These are phyloP conservation scores for Coniochaeta ligniaria DNA, from an alignment of 2,329 filamentous ascomycete genomes.

Conservation along the genomic window DNA sequence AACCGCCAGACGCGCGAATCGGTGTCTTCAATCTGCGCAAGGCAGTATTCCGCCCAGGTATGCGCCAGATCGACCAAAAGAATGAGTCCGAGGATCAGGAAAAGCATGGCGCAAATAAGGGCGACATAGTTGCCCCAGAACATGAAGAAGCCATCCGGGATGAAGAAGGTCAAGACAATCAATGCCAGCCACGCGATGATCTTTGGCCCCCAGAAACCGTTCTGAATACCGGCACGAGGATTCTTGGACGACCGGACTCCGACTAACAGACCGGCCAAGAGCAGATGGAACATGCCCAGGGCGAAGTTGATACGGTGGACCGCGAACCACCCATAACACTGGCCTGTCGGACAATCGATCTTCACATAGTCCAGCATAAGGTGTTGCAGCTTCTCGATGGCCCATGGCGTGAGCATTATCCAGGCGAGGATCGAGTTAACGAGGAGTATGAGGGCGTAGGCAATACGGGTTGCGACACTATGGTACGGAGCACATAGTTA, in stretches of 20 bases:
- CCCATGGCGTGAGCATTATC: slow-evolving; percentile 99
- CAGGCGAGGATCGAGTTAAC: slow-evolving; percentile 95
- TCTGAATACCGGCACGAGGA: slow-evolving; percentile 81
- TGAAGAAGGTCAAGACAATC: slow-evolving; percentile 88
- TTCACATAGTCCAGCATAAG: slow-evolving; percentile 93
- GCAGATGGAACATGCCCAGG: slow-evolving; percentile 85
- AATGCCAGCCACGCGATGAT: slow-evolving; percentile 81
- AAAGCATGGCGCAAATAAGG: slow-evolving; percentile 81
- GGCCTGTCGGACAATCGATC: slow-evolving; percentile 82
- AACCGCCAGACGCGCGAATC: slow-evolving; percentile 81
- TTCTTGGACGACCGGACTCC: slow-evolving; percentile 85
- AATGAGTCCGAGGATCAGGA: slow-evolving; percentile 86
- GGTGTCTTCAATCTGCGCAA: slow-evolving; percentile 84
- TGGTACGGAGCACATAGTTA: slow-evolving; percentile 7
- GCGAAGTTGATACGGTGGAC: slow-evolving; percentile 98
- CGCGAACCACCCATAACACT: slow-evolving; percentile 92
- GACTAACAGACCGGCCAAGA: slow-evolving; percentile 76
- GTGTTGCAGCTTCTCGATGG: slow-evolving; percentile 89
- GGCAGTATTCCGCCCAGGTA: slow-evolving; percentile 93
- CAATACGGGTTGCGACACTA: slow-evolving; percentile 94
- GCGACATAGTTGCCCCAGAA: slow-evolving; percentile 94
- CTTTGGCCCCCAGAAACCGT: slow-evolving; percentile 99
- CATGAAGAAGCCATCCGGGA: slow-evolving; percentile 90
- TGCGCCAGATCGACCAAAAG: slow-evolving; percentile 92
- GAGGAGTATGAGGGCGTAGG: slow-evolving; percentile 88